A percentile compares a stretch with the other conserved stretches of the same genome.
phyloP scores from a whole-genome alignment of 2,329 filamentous ascomycete genomes.

The Bipolaris sorokiniana region DNA sequence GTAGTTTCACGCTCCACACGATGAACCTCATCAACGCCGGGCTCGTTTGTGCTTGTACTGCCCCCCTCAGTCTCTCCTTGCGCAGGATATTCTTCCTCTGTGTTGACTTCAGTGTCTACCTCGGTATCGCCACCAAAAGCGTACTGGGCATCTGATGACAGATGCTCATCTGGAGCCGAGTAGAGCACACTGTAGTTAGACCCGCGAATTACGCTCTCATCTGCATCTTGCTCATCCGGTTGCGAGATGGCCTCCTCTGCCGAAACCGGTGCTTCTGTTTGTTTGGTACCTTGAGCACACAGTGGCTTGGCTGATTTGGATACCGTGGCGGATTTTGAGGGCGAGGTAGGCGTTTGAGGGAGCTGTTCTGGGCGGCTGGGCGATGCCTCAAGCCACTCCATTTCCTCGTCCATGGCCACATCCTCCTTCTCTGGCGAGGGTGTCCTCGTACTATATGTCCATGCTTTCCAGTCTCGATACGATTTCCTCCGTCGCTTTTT shows the following conservation, averaged over 20 bases:
- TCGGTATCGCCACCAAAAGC: slow-evolving; percentile 40
- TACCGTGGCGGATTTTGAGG: slow-evolving; percentile 11
- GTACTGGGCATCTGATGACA: slow-evolving; percentile 67
- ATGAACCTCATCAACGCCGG: slow-evolving; percentile 5
- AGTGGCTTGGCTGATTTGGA: slow-evolving; percentile 9
- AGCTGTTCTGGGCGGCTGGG: slow-evolving; percentile 33
- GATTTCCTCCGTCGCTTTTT: slow-evolving; percentile 75
- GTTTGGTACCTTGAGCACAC: neutral
- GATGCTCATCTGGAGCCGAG: slow-evolving; percentile 29
- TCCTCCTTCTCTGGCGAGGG: slow-evolving; percentile 68
- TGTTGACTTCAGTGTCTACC: slow-evolving; percentile 33
- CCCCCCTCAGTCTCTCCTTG: slow-evolving; percentile 12
- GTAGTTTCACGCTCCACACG: neutral
- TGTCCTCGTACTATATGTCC: slow-evolving; percentile 76
- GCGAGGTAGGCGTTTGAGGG: slow-evolving; percentile 38
- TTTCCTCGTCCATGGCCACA: slow-evolving; percentile 24
- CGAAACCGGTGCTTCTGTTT: neutral
- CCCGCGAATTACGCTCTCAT: slow-evolving; percentile 19
- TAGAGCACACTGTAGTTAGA: slow-evolving; percentile 34
- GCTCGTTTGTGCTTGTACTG: slow-evolving; percentile 17
- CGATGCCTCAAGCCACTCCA: slow-evolving; percentile 24
- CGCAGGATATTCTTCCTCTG: slow-evolving; percentile 20
- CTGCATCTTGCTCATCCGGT: neutral
- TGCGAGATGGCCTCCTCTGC: neutral
- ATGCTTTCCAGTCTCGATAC: slow-evolving; percentile 69